phyloP scores from a whole-genome alignment of 1,284 basidiomycete species.

The Ustilago vetiveriae region DNA sequence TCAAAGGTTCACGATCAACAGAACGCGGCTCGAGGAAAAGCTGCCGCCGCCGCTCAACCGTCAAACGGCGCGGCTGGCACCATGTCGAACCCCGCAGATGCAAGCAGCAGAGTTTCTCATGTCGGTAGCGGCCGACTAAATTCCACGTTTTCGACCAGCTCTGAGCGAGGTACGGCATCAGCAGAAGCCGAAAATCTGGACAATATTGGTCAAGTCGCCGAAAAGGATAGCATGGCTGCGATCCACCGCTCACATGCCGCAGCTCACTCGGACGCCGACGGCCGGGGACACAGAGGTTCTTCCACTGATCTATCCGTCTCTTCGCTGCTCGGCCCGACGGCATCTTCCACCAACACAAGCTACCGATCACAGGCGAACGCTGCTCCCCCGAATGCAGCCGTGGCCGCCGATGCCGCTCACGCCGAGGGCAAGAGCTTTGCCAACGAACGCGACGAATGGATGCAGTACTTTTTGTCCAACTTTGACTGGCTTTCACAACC shows the following conservation, averaged over 20 bases:
- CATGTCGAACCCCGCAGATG: constrained; percentile 1
- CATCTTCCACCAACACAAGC: background rate
- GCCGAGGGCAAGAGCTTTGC: constrained; percentile 17
- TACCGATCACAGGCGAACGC: constrained; percentile 8
- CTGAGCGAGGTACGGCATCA: constrained; percentile 28
- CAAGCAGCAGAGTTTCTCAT: constrained; percentile 1
- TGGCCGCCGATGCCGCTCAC: background rate
- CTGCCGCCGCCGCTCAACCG: background rate
- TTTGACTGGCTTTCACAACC: constrained; percentile 44
- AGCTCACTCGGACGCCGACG: background rate
- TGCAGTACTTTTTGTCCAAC: constrained; percentile 46
- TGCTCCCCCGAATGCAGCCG: background rate
- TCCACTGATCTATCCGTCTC: constrained; percentile 18
- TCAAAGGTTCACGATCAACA: constrained; percentile 17
- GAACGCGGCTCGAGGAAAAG: constrained; percentile 8
- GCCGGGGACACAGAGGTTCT: constrained; percentile 5
- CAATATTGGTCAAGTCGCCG: background rate
- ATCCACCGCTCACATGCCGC: background rate
- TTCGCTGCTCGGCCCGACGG: constrained; percentile 15
- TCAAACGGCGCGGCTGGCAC: constrained; percentile 1
- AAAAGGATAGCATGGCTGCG: background rate
- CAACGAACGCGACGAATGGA: constrained; percentile 45
- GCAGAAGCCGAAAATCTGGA: background rate
- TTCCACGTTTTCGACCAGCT: constrained; percentile 42
- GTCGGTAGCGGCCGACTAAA: constrained; percentile 4